A percentile compares a stretch with the other conserved stretches of the same genome.
Conservation (phyloP, 1,284 basidiomycete species). For the Ceratobasidium sp. region DNA sequence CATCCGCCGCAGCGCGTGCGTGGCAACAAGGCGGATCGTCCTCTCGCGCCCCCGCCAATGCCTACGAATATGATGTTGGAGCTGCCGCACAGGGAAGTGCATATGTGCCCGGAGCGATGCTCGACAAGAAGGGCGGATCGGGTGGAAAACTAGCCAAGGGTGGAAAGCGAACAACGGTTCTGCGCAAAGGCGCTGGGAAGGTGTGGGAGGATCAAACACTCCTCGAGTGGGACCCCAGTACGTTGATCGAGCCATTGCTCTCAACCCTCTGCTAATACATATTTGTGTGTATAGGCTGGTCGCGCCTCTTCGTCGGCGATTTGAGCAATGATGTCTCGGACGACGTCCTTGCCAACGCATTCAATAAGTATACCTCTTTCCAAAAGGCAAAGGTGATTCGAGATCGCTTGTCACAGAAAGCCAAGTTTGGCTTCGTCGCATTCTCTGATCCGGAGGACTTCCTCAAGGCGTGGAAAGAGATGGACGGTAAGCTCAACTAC, state of each 20-base stretch:
- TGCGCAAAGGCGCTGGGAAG: conserved; percentile 94
- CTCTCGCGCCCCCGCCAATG: conserved; percentile 83
- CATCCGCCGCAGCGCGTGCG: conserved; percentile 59
- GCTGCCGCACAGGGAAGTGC: conserved; percentile 88
- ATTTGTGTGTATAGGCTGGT: conserved; percentile 83
- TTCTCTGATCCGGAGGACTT: conserved; percentile 99
- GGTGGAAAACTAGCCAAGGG: conserved; percentile 88
- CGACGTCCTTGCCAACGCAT: conserved; percentile 90
- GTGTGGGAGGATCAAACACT: conserved; percentile 98
- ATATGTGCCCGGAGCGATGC: conserved; percentile 87
- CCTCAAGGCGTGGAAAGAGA: conserved; percentile 98
- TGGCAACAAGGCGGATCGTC: conserved; percentile 69
- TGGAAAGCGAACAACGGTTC: conserved; percentile 91
- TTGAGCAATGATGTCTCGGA: conserved; percentile 98
- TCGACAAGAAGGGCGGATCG: conserved; percentile 83
- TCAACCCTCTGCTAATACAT: conserved; percentile 33
- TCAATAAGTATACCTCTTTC: conserved; percentile 92
- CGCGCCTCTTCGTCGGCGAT: conserved; percentile 97
- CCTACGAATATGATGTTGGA: conserved; percentile 88
- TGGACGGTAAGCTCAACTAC: conserved; percentile 79
- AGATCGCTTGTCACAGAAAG: conserved; percentile 90
- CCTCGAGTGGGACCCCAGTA: conserved; percentile 97
- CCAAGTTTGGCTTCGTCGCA: conserved; percentile 96
- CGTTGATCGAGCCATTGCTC: conserved; percentile 53
- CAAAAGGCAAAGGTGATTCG: conserved; percentile 94